Base-by-base conservation (phyloP, 2,329 filamentous ascomycete genomes). In the Arthrobotrys entomopaga region DNA sequence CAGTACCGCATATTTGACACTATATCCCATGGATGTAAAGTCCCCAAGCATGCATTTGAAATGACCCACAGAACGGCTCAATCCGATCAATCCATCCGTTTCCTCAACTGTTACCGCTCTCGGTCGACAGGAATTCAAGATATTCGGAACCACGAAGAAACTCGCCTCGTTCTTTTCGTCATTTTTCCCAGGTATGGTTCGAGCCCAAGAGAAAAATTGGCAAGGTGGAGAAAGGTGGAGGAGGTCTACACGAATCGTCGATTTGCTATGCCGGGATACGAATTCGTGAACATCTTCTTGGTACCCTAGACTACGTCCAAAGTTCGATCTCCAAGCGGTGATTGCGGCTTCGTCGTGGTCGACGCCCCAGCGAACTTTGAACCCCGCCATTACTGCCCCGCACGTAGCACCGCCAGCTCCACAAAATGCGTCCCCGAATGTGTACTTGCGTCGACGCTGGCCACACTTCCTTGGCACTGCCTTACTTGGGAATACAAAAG, bases 141-240 rank as follows among this genome's bases (percentile, higher is more conserved):
- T 80, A 3, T 85, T 81, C 0, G 83, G 81, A 0, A 85, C 80
- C 0, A 81, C 81, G 54, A 85, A 85, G 0, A 86, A 81, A 0
- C 84, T 82, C 0, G 88, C 87, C 0, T 87, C 87, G 77, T 96
- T 95, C 0, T 82, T 83, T 0, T 91, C 89, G 52, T 93, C 89
- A 22, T 88, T 84, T 5, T 82, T 82, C 0, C 86, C 85, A 0
- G 81, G 77, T 0, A 84, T 80, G 0, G 91, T 93, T 71, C 96
- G 89, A 0, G 89, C 90, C 0, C 87, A 87, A 0, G 91, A 93
- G 80, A 89, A 93, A 2, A 86, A 87, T 77, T 94, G 91, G 69
- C 92, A 96, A 0, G 92, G 91, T 0, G 91, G 91, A 0, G 90
- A 92, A 0, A 93, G 81, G 76, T 96, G 92, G 0, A 91, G 81